These are phyloP conservation scores for Microdochium paspali DNA, from an alignment of 2,329 filamentous ascomycete species.

Conservation along the genomic window DNA sequence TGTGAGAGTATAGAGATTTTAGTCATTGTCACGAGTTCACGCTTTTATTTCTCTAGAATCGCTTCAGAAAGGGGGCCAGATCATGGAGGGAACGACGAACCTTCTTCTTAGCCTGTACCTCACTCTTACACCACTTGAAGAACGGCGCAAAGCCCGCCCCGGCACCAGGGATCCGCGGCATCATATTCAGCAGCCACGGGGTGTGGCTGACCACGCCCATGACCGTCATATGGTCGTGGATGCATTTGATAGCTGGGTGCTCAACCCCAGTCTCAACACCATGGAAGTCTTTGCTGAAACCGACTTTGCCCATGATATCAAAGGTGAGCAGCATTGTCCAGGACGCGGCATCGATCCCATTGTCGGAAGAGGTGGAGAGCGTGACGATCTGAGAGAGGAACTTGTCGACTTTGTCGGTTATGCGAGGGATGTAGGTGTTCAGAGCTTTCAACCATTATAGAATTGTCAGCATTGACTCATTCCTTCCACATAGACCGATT, in stretches of 20 bases:
- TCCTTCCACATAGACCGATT: too few relatives aligned
- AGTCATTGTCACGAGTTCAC: too few relatives aligned
- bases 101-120: neutral
- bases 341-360: neutral
- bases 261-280: neutral
- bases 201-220: constrained; percentile 1
- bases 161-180: neutral
- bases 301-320: constrained; percentile 4
- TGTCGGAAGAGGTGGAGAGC: neutral
- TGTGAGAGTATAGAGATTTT: too few relatives aligned
- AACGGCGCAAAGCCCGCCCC: neutral
- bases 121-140: neutral
- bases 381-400: constrained; percentile 18
- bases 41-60: too few relatives aligned
- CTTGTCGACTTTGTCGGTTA: neutral
- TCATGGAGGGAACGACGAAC: neutral
- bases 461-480: too few relatives aligned
- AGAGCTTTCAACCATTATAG: neutral
- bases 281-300: constrained; percentile 1
- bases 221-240: constrained; percentile 1
- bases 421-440: neutral
- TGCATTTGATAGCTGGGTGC: constrained; percentile 1
- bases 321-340: constrained; percentile 1
- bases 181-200: constrained; percentile 2
- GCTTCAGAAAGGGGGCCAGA: neutral